Conservation (phyloP, 2,329 filamentous ascomycete genomes). For the Cladosporium sp. region DNA sequence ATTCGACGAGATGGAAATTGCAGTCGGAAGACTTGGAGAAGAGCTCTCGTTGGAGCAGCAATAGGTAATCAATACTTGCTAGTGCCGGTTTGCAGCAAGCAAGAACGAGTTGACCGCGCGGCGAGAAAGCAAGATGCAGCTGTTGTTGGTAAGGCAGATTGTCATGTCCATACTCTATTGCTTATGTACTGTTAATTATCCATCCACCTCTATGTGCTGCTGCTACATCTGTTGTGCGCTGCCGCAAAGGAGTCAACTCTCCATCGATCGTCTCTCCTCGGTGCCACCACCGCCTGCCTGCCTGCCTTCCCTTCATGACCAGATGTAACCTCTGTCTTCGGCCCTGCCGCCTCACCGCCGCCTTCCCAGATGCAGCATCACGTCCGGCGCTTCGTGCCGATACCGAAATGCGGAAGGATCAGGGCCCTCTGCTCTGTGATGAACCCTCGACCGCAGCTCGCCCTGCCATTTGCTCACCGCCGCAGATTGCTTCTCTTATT, state of each 20-base stretch:
- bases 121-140: background rate
- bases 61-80: background rate
- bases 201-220: background rate
- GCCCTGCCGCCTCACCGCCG: background rate
- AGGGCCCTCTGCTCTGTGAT: slow-evolving; percentile 1
- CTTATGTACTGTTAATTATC: background rate
- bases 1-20: background rate
- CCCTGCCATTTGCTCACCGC: slow-evolving; percentile 11
- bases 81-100: background rate
- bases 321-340: background rate
- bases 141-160: background rate
- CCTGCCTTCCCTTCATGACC: background rate
- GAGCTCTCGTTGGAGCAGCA: background rate
- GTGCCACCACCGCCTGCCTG: slow-evolving; percentile 1
- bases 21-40: background rate
- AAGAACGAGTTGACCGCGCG: background rate
- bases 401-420: slow-evolving; percentile 1
- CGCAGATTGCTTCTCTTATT: background rate
- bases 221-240: background rate
- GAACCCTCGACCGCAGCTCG: background rate
- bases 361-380: background rate
- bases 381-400: slow-evolving; percentile 6
- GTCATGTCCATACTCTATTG: background rate
- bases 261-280: background rate
- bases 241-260: background rate